Conservation (phyloP, 371 early-diverging fungal genomes). For the Zychaea mexicana region DNA sequence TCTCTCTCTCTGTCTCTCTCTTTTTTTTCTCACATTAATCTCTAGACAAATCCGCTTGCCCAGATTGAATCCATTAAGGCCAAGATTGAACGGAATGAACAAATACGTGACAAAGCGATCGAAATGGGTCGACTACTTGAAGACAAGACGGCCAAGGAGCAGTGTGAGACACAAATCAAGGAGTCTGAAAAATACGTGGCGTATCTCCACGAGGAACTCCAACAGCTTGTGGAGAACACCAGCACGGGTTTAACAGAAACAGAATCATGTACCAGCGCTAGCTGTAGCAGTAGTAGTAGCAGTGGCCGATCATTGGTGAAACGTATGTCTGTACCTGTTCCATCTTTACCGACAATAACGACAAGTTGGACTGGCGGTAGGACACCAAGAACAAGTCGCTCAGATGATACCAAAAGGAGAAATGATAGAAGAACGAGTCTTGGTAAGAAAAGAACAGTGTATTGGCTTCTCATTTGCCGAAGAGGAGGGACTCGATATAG, state of each 20-base stretch:
- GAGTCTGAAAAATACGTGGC: constrained; percentile 82
- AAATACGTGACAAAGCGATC: constrained; percentile 68
- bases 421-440: not conserved
- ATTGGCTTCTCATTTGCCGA: not conserved
- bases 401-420: not conserved
- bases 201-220: constrained; percentile 73
- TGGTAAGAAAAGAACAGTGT: not conserved
- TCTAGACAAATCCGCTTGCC: not conserved
- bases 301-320: not conserved
- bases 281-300: not conserved
- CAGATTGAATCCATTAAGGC: constrained; percentile 51
- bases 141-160: constrained; percentile 51
- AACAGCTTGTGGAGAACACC: constrained; percentile 20
- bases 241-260: not conserved
- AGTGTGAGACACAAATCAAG: constrained; percentile 75
- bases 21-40: not conserved
- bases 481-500: too few relatives aligned
- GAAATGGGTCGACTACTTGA: constrained; percentile 61
- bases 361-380: not conserved
- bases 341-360: not conserved
- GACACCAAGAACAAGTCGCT: not conserved
- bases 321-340: not conserved
- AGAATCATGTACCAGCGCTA: not conserved
- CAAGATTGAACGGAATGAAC: constrained; percentile 66
- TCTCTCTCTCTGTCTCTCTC: too few relatives aligned